These are phyloP conservation scores for Ogataea trehalophila DNA, from an alignment of 805 yeast species.

Conservation along the genomic window DNA sequence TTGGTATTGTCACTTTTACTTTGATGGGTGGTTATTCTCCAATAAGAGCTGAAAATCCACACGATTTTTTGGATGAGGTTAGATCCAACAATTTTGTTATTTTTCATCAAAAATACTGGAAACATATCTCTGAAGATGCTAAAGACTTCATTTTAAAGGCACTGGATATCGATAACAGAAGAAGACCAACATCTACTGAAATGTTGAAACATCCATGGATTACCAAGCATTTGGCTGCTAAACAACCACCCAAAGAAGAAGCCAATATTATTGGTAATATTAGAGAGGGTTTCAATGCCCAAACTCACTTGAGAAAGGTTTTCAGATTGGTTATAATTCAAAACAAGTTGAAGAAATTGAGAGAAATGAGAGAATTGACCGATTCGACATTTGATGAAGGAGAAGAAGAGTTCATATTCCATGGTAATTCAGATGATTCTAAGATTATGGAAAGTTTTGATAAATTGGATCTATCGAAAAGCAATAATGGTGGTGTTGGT, in stretches of 20 bases:
- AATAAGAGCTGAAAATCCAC: conserved; percentile 76
- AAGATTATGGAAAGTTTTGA: conserved; percentile 31
- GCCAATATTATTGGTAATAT: conserved; percentile 78
- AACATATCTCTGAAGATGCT: conserved; percentile 72
- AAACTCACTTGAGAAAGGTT: conserved; percentile 77
- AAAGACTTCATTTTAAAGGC: conserved; percentile 70
- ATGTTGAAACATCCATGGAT: conserved; percentile 77
- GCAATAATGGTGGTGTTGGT: not conserved
- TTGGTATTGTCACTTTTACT: conserved; percentile 91
- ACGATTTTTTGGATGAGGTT: conserved; percentile 78
- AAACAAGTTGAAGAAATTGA: conserved; percentile 70
- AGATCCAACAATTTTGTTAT: conserved; percentile 67
- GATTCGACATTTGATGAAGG: conserved; percentile 35
- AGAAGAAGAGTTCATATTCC: conserved; percentile 29
- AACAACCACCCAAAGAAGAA: conserved; percentile 13
- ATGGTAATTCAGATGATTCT: conserved; percentile 37
- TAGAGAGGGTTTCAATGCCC: conserved; percentile 78
- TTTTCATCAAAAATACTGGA: conserved; percentile 88
- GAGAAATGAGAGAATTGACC: conserved; percentile 52
- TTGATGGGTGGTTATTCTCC: conserved; percentile 90
- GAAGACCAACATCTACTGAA: conserved; percentile 64
- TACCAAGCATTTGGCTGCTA: conserved; percentile 33
- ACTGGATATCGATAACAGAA: conserved; percentile 59
- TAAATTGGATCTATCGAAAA: conserved; percentile 7
- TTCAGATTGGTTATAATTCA: conserved; percentile 78